Percentiles rank a stretch among this genome's conserved stretches.
phyloP scores from a whole-genome alignment of 2,329 filamentous ascomycete species.

The Drechslerella stenobrocha region DNA sequence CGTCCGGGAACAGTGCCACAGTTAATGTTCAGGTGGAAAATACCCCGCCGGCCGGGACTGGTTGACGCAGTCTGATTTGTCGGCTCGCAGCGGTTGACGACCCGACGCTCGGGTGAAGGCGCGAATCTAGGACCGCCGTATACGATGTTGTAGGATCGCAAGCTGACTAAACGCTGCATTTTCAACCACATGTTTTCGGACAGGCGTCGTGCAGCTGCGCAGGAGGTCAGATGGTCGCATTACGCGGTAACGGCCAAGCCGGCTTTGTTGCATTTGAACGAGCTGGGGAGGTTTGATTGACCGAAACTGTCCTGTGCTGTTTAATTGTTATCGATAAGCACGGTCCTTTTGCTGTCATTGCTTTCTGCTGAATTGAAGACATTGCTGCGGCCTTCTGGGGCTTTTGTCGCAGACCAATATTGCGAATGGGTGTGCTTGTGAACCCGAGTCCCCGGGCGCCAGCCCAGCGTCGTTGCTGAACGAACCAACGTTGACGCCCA shows the following conservation, averaged over 20 bases:
- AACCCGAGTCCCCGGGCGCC: slow-evolving; percentile 8
- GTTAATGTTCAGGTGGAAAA: slow-evolving; percentile 17
- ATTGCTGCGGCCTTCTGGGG: not conserved
- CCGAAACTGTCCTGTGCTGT: too few relatives aligned
- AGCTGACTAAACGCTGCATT: slow-evolving; percentile 3
- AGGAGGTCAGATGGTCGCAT: slow-evolving; percentile 38
- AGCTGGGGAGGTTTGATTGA: too few relatives aligned
- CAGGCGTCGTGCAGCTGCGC: slow-evolving; percentile 25
- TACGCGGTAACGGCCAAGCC: slow-evolving; percentile 31
- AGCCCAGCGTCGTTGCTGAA: slow-evolving; percentile 1
- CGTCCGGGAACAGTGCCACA: not conserved
- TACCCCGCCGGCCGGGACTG: slow-evolving; percentile 1
- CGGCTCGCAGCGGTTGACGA: slow-evolving; percentile 32
- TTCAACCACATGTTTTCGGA: slow-evolving; percentile 10
- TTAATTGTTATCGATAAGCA: slow-evolving; percentile 5
- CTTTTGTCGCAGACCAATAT: not conserved
- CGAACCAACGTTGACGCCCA: not conserved
- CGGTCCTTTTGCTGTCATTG: not conserved
- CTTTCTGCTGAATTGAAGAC: not conserved
- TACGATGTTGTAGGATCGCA: not conserved
- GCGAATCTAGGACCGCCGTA: slow-evolving; percentile 19
- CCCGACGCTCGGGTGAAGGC: not conserved
- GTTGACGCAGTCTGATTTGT: slow-evolving; percentile 29
- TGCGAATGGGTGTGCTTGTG: slow-evolving; percentile 3
- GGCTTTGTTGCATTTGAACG: slow-evolving; percentile 1